Evolutionary conservation across 192 early-diverging fungal species (phyloP).

Genomic region (Cladochytrium replicatum): DNA sequence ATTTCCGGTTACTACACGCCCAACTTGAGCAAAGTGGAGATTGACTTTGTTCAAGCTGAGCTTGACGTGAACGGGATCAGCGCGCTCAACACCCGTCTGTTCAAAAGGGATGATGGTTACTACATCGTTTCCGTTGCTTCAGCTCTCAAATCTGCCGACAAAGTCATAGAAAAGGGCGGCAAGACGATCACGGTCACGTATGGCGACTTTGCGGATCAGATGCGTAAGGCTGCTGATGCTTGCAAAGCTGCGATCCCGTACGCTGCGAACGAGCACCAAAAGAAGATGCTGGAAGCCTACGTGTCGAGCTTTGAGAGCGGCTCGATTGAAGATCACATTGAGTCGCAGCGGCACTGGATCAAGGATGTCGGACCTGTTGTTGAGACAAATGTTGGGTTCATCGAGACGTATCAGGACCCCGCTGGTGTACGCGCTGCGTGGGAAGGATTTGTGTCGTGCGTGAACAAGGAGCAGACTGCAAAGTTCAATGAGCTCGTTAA

Average conservation of each 20-base stretch:
- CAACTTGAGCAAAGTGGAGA: slow-evolving; percentile 42
- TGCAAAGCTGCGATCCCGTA: slow-evolving; percentile 31
- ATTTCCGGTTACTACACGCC: slow-evolving; percentile 45
- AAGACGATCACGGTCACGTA: slow-evolving; percentile 24
- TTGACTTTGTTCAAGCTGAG: slow-evolving; percentile 19
- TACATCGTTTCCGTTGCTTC: slow-evolving; percentile 31
- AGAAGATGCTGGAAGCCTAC: slow-evolving; percentile 40
- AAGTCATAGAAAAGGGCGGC: slow-evolving; percentile 24
- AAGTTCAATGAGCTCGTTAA: slow-evolving; percentile 50
- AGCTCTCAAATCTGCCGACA: slow-evolving; percentile 10
- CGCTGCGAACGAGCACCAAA: slow-evolving; percentile 45
- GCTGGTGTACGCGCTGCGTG: slow-evolving; percentile 52
- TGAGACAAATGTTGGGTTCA: slow-evolving; percentile 52
- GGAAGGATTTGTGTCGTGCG: slow-evolving; percentile 52
- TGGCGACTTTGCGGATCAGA: slow-evolving; percentile 36
- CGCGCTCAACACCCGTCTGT: slow-evolving; percentile 32
- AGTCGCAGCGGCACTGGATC: slow-evolving; percentile 46
- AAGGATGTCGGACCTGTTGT: slow-evolving; percentile 47
- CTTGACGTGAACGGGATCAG: slow-evolving; percentile 29
- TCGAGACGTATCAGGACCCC: slow-evolving; percentile 54
- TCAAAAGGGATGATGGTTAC: slow-evolving; percentile 21
- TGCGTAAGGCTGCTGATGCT: slow-evolving; percentile 29
- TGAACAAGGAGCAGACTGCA: slow-evolving; percentile 47
- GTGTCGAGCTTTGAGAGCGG: slow-evolving; percentile 39
- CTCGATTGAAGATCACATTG: slow-evolving; percentile 48